Evolutionary conservation across 2,329 filamentous ascomycete genomes (phyloP).

Genomic region (Cytospora chrysosperma): DNA sequence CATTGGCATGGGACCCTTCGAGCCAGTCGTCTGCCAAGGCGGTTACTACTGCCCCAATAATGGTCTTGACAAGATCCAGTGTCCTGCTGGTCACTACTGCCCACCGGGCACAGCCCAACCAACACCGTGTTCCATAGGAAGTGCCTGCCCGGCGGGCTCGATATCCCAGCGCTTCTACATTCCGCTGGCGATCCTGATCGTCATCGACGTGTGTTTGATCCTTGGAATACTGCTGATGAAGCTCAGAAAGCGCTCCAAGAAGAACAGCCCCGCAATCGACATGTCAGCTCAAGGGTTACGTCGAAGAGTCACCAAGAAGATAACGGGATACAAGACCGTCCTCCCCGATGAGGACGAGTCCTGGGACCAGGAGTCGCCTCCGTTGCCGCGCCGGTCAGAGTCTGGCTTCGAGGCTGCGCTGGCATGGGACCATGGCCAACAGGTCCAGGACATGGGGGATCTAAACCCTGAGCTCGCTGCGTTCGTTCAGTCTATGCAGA

Average conservation of each 20-base stretch:
- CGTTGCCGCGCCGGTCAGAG: constrained; percentile 25
- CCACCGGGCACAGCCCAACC: constrained; percentile 48
- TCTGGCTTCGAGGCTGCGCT: constrained; percentile 38
- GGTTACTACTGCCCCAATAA: constrained; percentile 50
- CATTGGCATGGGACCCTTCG: constrained; percentile 46
- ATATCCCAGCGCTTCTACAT: constrained; percentile 42
- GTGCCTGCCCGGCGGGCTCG: constrained; percentile 46
- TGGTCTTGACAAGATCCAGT: constrained; percentile 41
- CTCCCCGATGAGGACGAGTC: not conserved
- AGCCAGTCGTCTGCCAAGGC: constrained; percentile 50
- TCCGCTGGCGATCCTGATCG: constrained; percentile 42
- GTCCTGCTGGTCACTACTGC: constrained; percentile 51
- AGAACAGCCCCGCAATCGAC: constrained; percentile 22
- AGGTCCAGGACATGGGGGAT: constrained; percentile 28
- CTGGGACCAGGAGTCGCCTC: not conserved
- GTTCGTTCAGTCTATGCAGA: constrained; percentile 54
- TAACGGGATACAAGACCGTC: not conserved
- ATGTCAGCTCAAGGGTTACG: not conserved
- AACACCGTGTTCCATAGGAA: constrained; percentile 46
- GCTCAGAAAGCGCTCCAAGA: constrained; percentile 38
- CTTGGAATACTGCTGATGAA: constrained; percentile 37
- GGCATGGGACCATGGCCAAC: constrained; percentile 31
- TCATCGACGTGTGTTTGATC: constrained; percentile 43
- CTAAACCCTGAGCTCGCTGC: constrained; percentile 42
- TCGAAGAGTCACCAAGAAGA: not conserved